A percentile compares a stretch with the other conserved stretches of the same genome.
Conservation (phyloP, 176 grass and related monocot genomes). For the Oryza longistaminata region DNA sequence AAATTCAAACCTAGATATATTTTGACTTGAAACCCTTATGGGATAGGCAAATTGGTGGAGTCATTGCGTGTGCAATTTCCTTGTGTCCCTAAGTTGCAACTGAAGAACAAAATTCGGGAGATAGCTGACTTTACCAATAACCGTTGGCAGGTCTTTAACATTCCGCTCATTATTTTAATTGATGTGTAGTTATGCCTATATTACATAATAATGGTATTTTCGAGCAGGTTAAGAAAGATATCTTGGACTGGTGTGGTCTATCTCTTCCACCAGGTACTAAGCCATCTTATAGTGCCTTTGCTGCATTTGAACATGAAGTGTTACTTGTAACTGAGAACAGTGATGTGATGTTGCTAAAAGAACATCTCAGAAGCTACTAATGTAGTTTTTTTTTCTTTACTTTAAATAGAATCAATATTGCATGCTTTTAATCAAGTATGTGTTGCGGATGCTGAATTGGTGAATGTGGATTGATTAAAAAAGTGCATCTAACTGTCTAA, state of each 20-base stretch:
- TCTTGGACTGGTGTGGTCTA: background rate
- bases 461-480: background rate
- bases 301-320: background rate
- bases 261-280: constrained; percentile 25
- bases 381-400: background rate
- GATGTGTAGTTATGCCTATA: background rate
- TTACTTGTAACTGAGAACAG: background rate
- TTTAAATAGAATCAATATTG: background rate
- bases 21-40: background rate
- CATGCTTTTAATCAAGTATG: too few relatives aligned
- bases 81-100: background rate
- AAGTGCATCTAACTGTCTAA: background rate
- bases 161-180: background rate
- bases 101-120: constrained; percentile 32
- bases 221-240: constrained; percentile 33
- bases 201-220: background rate
- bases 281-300: background rate
- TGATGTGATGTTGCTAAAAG: background rate
- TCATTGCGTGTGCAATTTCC: constrained; percentile 33
- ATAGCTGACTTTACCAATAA: constrained; percentile 34
- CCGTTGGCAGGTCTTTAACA: constrained; percentile 19
- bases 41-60: constrained; percentile 29
- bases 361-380: too few relatives aligned
- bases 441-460: background rate
- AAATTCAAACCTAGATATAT: too few relatives aligned